These are phyloP conservation scores for Aspergillus haitiensis DNA, from an alignment of 495 filamentous ascomycete genomes.

Conservation along the genomic window DNA sequence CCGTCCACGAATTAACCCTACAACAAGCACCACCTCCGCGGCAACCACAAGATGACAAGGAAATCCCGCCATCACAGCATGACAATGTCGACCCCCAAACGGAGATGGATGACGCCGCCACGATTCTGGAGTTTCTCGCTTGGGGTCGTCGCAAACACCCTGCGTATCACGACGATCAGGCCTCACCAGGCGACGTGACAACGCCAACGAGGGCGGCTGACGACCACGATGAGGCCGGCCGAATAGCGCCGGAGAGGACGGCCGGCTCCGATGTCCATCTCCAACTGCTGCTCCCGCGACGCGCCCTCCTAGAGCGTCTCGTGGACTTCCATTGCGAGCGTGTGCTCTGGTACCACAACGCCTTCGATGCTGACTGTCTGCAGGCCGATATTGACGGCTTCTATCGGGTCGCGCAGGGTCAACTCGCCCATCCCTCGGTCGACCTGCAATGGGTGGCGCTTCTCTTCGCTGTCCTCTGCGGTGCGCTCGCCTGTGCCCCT, in stretches of 20 bases:
- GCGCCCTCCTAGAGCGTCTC: conserved; percentile 32
- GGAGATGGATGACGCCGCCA: conserved; percentile 43
- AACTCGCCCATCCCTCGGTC: conserved; percentile 22
- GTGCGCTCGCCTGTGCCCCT: conserved; percentile 39
- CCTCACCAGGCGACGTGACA: conserved; percentile 28
- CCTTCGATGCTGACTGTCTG: conserved; percentile 38
- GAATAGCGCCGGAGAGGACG: conserved; percentile 3
- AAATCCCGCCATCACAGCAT: background rate
- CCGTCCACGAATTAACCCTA: conserved; percentile 16
- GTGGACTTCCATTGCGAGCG: conserved; percentile 39
- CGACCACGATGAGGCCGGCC: background rate
- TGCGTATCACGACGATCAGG: conserved; percentile 30
- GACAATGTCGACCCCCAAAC: conserved; percentile 1
- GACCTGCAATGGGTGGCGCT: conserved; percentile 43
- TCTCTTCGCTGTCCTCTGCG: conserved; percentile 42
- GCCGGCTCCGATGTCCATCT: conserved; percentile 19
- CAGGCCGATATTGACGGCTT: conserved; percentile 31
- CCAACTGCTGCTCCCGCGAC: conserved; percentile 36
- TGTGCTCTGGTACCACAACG: conserved; percentile 43
- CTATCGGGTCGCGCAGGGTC: conserved; percentile 29
- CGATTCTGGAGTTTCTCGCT: conserved; percentile 46
- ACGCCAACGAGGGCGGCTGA: conserved; percentile 14
- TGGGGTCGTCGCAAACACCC: conserved; percentile 45
- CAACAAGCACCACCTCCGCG: background rate
- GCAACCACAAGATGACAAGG: background rate